Conservation (phyloP, 2,329 filamentous ascomycete species). For the Dendryphion nanum region DNA sequence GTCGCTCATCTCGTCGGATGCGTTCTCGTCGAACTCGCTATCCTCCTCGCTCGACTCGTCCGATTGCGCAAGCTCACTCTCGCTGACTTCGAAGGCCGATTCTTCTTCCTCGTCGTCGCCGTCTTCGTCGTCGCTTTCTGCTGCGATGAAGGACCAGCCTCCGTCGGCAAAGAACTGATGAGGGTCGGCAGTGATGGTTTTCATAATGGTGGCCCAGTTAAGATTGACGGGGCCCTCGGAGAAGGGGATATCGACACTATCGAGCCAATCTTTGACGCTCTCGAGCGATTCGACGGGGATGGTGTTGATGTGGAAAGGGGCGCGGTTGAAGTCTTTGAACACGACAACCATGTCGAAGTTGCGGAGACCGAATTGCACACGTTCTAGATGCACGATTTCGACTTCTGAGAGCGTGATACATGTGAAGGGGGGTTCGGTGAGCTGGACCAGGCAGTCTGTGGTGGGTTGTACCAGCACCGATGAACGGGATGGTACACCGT, state of each 20-base stretch:
- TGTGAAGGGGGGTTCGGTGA: conserved; percentile 95
- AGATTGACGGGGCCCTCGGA: conserved; percentile 94
- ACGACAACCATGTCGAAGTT: conserved; percentile 99
- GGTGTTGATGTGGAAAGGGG: conserved; percentile 93
- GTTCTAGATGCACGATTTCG: conserved; percentile 92
- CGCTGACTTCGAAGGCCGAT: conserved; percentile 86
- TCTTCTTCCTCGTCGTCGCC: conserved; percentile 79
- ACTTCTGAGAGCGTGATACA: conserved; percentile 95
- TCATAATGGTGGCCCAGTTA: conserved; percentile 99
- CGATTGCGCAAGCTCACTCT: conserved; percentile 69
- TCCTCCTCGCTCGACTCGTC: conserved; percentile 85
- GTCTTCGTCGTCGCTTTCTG: conserved; percentile 82
- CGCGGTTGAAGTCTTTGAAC: conserved; percentile 93
- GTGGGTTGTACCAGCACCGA: conserved; percentile 95
- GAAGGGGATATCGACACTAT: conserved; percentile 92
- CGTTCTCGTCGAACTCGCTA: conserved; percentile 90
- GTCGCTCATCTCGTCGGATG: conserved; percentile 76
- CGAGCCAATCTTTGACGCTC: conserved; percentile 95
- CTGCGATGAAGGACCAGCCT: conserved; percentile 89
- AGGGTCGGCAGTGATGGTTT: conserved; percentile 91
- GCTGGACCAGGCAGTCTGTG: conserved; percentile 93
- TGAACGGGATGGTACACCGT: conserved; percentile 91
- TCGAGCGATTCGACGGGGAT: conserved; percentile 95
- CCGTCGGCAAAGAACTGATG: conserved; percentile 95
- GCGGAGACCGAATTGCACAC: conserved; percentile 93